Percentiles rank a stretch among this genome's conserved stretches.
These are phyloP conservation scores for Gentiana dahurica DNA, from an alignment of 257 asterid genomes.

Conservation along the genomic window DNA sequence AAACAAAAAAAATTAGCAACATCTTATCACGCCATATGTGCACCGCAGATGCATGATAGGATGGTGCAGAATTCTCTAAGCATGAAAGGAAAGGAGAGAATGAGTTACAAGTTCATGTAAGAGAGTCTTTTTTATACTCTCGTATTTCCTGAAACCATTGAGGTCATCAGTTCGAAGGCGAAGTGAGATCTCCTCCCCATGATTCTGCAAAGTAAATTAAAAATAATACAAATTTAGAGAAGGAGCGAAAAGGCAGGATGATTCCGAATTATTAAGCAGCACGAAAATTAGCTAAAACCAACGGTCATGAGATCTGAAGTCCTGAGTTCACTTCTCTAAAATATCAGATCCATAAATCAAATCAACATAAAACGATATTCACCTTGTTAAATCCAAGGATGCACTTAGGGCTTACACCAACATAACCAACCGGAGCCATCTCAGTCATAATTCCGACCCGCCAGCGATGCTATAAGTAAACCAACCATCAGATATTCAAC, in stretches of 20 bases:
- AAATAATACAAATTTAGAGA: slow-evolving; percentile 2
- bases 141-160: slow-evolving; percentile 88
- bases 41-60: neutral
- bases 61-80: neutral
- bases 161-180: slow-evolving; percentile 96
- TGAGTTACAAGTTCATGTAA: slow-evolving; percentile 72
- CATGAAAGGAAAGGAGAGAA: neutral
- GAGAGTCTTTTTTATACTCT: slow-evolving; percentile 79
- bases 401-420: slow-evolving; percentile 83
- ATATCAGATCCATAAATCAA: neutral
- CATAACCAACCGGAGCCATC: slow-evolving; percentile 97
- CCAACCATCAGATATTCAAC: slow-evolving; percentile 4
- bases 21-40: neutral
- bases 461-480: slow-evolving; percentile 74
- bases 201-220: slow-evolving; percentile 39
- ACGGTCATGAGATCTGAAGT: neutral
- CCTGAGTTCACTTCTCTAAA: neutral
- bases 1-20: too few relatives aligned
- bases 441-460: slow-evolving; percentile 85
- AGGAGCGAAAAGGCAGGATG: slow-evolving; percentile 1
- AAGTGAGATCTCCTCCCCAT: slow-evolving; percentile 90
- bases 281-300: neutral
- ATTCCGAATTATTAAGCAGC: neutral
- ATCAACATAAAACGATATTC: slow-evolving; percentile 7
- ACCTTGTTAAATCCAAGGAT: slow-evolving; percentile 93